Evolutionary conservation across 495 filamentous ascomycete species (phyloP).

Genomic region (Thozetella sp.): DNA sequence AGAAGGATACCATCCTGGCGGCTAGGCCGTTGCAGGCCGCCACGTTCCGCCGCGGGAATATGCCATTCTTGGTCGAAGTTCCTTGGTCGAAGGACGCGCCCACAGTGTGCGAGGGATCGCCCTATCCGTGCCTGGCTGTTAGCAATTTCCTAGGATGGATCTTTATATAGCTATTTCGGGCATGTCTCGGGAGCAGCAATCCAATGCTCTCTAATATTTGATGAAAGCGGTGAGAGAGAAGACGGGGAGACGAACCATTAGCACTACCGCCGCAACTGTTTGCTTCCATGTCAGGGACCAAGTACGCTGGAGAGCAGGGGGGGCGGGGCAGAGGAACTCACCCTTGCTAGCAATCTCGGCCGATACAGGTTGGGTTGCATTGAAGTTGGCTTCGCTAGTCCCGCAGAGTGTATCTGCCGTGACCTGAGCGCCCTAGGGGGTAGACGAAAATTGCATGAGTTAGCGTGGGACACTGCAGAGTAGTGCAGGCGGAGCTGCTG

Average conservation of each 20-base stretch:
- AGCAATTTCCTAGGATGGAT: too few species aligned
- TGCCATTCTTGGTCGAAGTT: slow-evolving; percentile 10
- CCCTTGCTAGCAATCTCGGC: slow-evolving; percentile 10
- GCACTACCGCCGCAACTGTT: neutral
- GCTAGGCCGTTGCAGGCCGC: slow-evolving; percentile 5
- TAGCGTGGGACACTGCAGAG: too few species aligned
- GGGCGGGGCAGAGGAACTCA: neutral
- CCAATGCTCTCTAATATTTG: too few species aligned
- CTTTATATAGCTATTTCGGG: too few species aligned
- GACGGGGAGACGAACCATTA: too few species aligned
- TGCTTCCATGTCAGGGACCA: too few species aligned
- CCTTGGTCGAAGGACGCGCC: slow-evolving; percentile 6
- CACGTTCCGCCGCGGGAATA: slow-evolving; percentile 19
- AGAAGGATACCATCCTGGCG: slow-evolving; percentile 12
- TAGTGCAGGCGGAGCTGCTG: too few species aligned
- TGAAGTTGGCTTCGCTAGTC: slow-evolving; percentile 4
- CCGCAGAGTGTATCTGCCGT: slow-evolving; percentile 11
- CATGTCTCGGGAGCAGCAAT: too few species aligned
- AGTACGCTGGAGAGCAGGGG: neutral
- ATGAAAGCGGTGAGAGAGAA: too few species aligned
- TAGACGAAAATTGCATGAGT: neutral
- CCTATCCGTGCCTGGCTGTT: too few species aligned
- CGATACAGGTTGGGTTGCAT: slow-evolving; percentile 9
- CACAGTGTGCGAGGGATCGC: slow-evolving; percentile 5
- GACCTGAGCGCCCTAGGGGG: slow-evolving; percentile 9